A percentile compares a stretch with the other conserved stretches of the same genome.
These are phyloP conservation scores for Coniochaeta pulveracea DNA, from an alignment of 2,329 filamentous ascomycete species.

Conservation along the genomic window DNA sequence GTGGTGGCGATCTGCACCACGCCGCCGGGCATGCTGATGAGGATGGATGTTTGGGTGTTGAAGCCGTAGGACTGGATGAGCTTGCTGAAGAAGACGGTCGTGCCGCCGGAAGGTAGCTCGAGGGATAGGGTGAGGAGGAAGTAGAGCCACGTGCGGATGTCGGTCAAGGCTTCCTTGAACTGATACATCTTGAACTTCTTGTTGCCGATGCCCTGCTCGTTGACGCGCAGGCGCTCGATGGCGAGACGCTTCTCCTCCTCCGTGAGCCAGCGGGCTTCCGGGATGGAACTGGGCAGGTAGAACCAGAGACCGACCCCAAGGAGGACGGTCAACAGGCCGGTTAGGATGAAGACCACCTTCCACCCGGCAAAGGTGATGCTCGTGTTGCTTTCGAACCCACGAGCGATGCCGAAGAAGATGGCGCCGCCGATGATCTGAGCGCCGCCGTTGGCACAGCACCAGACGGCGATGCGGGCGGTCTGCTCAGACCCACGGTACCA, in stretches of 20 bases:
- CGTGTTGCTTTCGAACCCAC: slow-evolving; percentile 29
- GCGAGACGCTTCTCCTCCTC: neutral
- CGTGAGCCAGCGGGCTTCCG: no score
- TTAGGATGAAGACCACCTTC: slow-evolving; percentile 34
- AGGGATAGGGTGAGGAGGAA: neutral
- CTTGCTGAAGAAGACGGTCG: neutral
- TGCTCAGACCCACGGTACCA: neutral
- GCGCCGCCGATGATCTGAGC: neutral
- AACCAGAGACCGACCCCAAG: no score
- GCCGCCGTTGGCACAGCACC: neutral
- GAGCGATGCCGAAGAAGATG: neutral
- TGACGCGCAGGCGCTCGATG: slow-evolving; percentile 1
- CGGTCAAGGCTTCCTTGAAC: neutral
- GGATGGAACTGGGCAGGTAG: no score
- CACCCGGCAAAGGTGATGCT: slow-evolving; percentile 43
- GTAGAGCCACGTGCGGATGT: neutral
- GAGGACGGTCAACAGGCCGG: no score
- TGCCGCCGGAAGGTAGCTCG: neutral
- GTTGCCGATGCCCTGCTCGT: slow-evolving; percentile 1
- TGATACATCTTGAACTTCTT: slow-evolving; percentile 2
- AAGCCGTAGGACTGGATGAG: neutral
- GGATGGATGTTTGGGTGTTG: neutral
- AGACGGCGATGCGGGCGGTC: neutral
- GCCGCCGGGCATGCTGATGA: neutral
- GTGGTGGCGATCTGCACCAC: neutral